A percentile compares a stretch with the other conserved stretches of the same genome.
These are phyloP conservation scores for Cicer arietinum DNA, from an alignment of 306 rosid species.

Conservation along the genomic window DNA sequence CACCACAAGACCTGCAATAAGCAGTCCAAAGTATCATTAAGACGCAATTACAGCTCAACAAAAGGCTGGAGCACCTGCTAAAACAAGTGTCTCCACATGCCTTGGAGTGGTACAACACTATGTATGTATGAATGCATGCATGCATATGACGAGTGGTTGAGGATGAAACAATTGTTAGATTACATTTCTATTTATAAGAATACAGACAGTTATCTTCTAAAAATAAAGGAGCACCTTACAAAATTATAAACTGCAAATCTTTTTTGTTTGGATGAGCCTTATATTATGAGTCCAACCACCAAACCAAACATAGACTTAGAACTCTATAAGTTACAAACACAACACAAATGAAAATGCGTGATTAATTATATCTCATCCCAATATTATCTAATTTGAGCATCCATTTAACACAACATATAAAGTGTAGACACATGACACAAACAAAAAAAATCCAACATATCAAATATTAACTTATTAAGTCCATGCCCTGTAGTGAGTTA, in stretches of 20 bases:
- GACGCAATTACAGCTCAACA: background rate
- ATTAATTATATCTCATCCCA: background rate
- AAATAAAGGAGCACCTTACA: background rate
- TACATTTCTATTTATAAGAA: background rate
- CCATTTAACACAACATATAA: background rate
- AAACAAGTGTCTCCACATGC: background rate
- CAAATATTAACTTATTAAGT: no score
- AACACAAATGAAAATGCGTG: background rate
- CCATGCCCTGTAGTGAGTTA: no score
- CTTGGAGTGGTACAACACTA: background rate
- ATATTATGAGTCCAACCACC: background rate
- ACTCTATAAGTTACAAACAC: background rate
- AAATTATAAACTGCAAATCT: background rate
- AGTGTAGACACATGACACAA: background rate
- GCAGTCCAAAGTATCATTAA: background rate
- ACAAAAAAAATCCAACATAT: no score
- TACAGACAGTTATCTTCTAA: background rate
- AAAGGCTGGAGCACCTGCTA: background rate
- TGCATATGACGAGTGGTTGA: background rate
- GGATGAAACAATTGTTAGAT: background rate
- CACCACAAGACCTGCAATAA: conserved; percentile 67
- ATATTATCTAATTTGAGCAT: background rate
- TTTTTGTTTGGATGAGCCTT: background rate
- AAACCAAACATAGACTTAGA: background rate
- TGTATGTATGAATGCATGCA: background rate